Evolutionary conservation across 805 yeast genomes (phyloP), one percentile per base, ranked within the genome.

Genomic region (Candida caryicola): DNA sequence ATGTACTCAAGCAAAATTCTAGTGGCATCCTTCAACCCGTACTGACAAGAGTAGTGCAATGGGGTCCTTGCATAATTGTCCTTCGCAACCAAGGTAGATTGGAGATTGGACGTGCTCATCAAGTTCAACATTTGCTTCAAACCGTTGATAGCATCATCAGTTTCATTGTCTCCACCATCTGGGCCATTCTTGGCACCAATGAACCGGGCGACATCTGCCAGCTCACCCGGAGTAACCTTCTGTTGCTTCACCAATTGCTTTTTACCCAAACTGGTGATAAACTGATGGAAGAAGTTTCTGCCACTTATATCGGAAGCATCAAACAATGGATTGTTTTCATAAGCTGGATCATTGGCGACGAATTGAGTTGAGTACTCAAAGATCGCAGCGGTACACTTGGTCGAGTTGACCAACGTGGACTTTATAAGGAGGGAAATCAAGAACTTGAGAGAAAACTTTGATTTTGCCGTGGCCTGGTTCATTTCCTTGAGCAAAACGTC

Each of bases 31-130:
- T 75, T 77, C 39, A 90, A 68, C 0, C 97, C 97, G 57, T 81
- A 88, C 51, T 87, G 93, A 2, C 93, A 81, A 14, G 95, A 82
- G 58, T 90, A 90, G 62, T 91, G 97, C 39, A 91, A 66, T 0
- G 97, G 95, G 0, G 96, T 85, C 43, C 96, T 74, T 44, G 71
- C 72, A 55, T 87, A 85, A 41, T 76, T 80, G 57, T 90, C 98
- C 31, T 74, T 76, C 36, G 83, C 81, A 33, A 81, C 62, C 16
- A 90, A 65, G 9, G 61, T 47, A 7, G 31, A 14, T 32, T 47
- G 50, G 31, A 40, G 36, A 38, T 23, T 33, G 19, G 41, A 36
- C 13, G 23, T 27, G 10, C 50, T 49, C 29, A 88, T 58, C 32
- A 73, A 70, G 12, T 71, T 65, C 38, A 89, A 69, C 23, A 88